Evolutionary conservation across 2,329 filamentous ascomycete genomes (phyloP), one percentile per base, ranked within the genome.

Genomic region (Penicillium sclerotiorum): DNA sequence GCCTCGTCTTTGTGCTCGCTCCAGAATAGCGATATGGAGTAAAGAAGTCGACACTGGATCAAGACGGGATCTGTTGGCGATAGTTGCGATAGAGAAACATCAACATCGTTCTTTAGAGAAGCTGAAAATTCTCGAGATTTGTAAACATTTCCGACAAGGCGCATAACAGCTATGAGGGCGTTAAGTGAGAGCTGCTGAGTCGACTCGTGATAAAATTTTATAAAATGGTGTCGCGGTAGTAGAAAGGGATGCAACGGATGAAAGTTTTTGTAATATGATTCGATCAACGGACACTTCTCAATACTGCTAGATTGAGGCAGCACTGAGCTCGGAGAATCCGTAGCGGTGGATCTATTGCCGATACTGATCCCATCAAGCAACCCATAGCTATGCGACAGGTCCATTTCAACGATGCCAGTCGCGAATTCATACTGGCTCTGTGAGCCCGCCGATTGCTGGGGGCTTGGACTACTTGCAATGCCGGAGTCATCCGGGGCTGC

Each of bases 221-320:
- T n/a, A 13, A 66, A 36, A 40, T 60, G 45, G 30, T 36, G 50
- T 20, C 30, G 52, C 5, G 67, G 68, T 30, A 64, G 42, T 8
- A 68, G 47, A 15, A 60, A 63, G 1, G 67, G 66, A 43, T 70
- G 68, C 2, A 57, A 57, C 32, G 32, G 42, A 39, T 69, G 68
- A 25, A 71, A 70, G 25, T 62, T 56, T 25, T 57, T 53, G 45
- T 70, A 71, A 46, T 69, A 71, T 12, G 59, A 59, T 33, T 59
- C 53, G 39, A 65, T 40, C 20, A 64, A 48, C 1, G 36, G 4
- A 23, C 60, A 55, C 5, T 45, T 45, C 12, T 48, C 57, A 8
- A 59, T 53, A 8, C 51, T 38, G 20, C 20, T 28, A 12, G 37
- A 28, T 39, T 47, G 38, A n/a, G 25, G 20, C 32, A 40, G 27